phyloP scores from a whole-genome alignment of 2,329 filamentous ascomycete species.

The Whalleya microplaca region DNA sequence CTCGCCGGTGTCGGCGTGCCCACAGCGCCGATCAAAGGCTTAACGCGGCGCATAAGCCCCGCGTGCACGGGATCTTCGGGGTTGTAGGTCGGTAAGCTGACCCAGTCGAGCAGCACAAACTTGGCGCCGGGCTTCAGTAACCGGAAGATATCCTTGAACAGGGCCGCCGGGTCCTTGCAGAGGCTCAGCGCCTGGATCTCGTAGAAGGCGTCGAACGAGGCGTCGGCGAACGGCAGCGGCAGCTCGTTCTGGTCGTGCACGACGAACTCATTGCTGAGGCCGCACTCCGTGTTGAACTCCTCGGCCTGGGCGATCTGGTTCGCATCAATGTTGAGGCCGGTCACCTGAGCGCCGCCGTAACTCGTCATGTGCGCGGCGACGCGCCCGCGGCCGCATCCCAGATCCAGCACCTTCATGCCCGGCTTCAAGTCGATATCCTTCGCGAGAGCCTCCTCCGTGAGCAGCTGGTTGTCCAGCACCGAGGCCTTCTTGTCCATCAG shows the following conservation, averaged over 20 bases:
- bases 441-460: slow-evolving; percentile 56
- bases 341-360: slow-evolving; percentile 50
- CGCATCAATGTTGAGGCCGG: slow-evolving; percentile 58
- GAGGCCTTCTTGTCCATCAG: slow-evolving; percentile 54
- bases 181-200: slow-evolving; percentile 62
- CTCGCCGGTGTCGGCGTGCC: slow-evolving; percentile 54
- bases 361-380: slow-evolving; percentile 58
- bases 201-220: slow-evolving; percentile 56
- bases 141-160: slow-evolving; percentile 54
- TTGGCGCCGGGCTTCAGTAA: slow-evolving; percentile 54
- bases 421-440: slow-evolving; percentile 48
- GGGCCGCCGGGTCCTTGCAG: slow-evolving; percentile 50
- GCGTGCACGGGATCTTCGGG: slow-evolving; percentile 49
- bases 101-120: slow-evolving; percentile 57
- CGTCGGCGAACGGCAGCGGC: slow-evolving; percentile 54
- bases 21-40: slow-evolving; percentile 58
- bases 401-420: slow-evolving; percentile 53
- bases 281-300: slow-evolving; percentile 36
- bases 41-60: slow-evolving; percentile 57
- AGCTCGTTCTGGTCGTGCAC: slow-evolving; percentile 56
- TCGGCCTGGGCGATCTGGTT: slow-evolving; percentile 46
- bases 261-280: slow-evolving; percentile 50
- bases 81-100: slow-evolving; percentile 54
- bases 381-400: slow-evolving; percentile 56
- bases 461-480: slow-evolving; percentile 55